Base-by-base conservation (phyloP, 2,329 filamentous ascomycete species). In the Arthrobotrys megalospora region DNA sequence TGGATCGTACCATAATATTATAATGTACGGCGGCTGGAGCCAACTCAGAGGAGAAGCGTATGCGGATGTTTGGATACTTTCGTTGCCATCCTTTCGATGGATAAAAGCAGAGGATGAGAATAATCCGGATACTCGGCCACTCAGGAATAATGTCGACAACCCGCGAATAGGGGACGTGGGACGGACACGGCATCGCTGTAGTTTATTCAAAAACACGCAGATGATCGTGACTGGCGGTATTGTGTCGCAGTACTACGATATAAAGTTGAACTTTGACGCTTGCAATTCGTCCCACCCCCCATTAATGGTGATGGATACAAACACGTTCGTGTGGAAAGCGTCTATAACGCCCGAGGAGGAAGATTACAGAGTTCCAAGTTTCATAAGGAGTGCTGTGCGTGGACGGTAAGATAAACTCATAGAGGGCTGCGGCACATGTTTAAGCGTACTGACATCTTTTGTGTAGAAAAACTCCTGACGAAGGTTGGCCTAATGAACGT, bases 11-110 rank as follows among this genome's bases (percentile, higher is more conserved):
- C 76, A 80, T 38, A 79, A 69, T 16, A 80, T 80, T 16, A 73
- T 75, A 7, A 19, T 80, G 14, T 80, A 76, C 21, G 79, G 79
- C 12, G 79, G 79, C 14, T 55, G 34, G 41, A 48, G 43, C 41
- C 21, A 47, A 11, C 24, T 43, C 1, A 6, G 1, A 4, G 32
- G 34, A 21, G 7, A 11, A 3, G 36, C 52, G 10, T 67, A 68
- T 19, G 16, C 38, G 10, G 79, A 79, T 66, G 62, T 79, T 6
- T 79, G 69, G 69, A 52, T 79, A 1, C 66, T 80, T 10, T 67
- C 76, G 2, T 41, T 80, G n/a, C 79, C 79, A n/a, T 62, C 71
- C 16, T 80, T 80, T 65, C 60, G 64, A 12, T 80, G 70, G 75
- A 45, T 80, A 6, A 60, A 76, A 38, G 60, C 66, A 32, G 62